Evolutionary conservation across 2,329 filamentous ascomycete genomes (phyloP), one percentile per base, ranked within the genome.

Genomic region (Aspergillus sp.): DNA sequence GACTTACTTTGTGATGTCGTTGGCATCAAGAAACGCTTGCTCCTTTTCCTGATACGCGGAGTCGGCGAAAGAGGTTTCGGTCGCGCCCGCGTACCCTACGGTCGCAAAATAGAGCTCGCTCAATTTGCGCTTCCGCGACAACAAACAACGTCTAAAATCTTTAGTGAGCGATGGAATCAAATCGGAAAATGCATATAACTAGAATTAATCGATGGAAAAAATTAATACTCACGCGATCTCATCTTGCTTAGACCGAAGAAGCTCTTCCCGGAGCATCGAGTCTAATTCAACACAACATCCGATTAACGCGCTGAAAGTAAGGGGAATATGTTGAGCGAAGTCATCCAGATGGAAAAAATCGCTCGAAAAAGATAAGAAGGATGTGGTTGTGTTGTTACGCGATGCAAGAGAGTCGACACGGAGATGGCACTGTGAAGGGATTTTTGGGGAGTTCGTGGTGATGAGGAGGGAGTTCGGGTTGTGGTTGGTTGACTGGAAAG

Each of bases 101-200:
- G 89, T 89, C 81, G 90, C 88, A 83, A 90, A 85, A 81, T 90
- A 96, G 69, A 96, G 84, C 80, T 95, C 90, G 75, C 89, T 88
- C 74, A 96, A 84, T 83, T 96, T 96, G 77, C 91, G 88, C 85
- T 96, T 95, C 78, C 90, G 89, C 83, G 90, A 91, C 77, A 83
- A 84, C 82, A 90, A 85, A 84, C 79, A 80, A 71, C 73, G 75
- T 74, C 78, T 80, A 68, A 65, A 73, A 75, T 64, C 68, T 60
- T 58, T 66, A 67, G 66, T 77, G 63, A 76, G 74, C 71, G 65
- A 73, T 62, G 68, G 65, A 62, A 64, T 58, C 50, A 62, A 61
- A 65, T 60, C 57, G 63, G 51, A 60, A 44, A 52, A 56, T 37
- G 14, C 8, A 35, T 39, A 55, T 55, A 55, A 65, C 55, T 56